phyloP scores from a whole-genome alignment of 2,329 filamentous ascomycete species.

The Shiraia sp. region DNA sequence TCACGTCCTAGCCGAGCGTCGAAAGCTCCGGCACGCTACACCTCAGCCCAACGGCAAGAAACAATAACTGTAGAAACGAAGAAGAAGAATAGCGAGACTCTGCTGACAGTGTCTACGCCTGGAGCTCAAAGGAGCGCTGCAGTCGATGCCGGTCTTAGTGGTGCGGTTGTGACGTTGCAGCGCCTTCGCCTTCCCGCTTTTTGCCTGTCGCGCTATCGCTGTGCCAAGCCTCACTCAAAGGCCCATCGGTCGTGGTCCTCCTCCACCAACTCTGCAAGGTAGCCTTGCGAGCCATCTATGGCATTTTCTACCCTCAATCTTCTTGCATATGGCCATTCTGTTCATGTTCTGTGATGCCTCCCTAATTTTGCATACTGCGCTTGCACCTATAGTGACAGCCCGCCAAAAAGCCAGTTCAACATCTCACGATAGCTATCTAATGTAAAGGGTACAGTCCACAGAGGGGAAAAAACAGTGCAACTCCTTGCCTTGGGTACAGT shows the following conservation, averaged over 20 bases:
- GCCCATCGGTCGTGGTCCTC: not conserved
- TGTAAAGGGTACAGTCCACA: not conserved
- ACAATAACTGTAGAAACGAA: constrained; percentile 13
- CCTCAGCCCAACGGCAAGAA: constrained; percentile 17
- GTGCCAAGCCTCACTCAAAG: constrained; percentile 32
- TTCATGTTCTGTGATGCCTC: too few relatives aligned
- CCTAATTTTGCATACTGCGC: too few relatives aligned
- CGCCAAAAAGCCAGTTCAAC: not conserved
- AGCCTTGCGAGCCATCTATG: constrained; percentile 3
- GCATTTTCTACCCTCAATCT: not conserved
- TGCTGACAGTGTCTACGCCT: constrained; percentile 11
- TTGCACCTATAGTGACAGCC: too few relatives aligned
- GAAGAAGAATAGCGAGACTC: not conserved
- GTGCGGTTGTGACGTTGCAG: constrained; percentile 31
- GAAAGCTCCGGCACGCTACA: constrained; percentile 24
- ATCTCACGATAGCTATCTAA: constrained; percentile 1
- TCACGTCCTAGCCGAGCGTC: constrained; percentile 43
- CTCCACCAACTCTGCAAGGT: constrained; percentile 3
- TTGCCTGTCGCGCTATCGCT: constrained; percentile 26
- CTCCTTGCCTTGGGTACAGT: not conserved
- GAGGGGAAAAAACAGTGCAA: not conserved
- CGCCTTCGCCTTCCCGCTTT: constrained; percentile 29
- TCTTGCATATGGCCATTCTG: too few relatives aligned
- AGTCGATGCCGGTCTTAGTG: constrained; percentile 25
- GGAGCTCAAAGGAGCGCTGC: constrained; percentile 20